These are phyloP conservation scores for Globisporangium emineosum DNA, from an alignment of 352 stramenopile genomes.

Conservation along the genomic window DNA sequence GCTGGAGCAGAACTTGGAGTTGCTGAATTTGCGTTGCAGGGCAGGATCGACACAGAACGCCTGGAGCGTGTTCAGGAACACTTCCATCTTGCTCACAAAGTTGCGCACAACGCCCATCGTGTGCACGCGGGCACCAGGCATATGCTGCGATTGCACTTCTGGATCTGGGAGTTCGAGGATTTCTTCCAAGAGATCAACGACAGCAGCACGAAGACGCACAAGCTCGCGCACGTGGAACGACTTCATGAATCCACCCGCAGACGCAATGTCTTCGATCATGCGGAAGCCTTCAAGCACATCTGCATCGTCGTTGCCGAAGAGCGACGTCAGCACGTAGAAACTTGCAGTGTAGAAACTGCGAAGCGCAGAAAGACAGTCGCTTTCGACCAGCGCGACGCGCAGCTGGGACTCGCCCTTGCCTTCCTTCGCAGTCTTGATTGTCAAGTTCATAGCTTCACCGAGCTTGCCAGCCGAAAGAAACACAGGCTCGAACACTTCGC, in stretches of 20 bases:
- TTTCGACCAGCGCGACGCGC: conserved; percentile 72
- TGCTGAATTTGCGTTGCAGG: conserved; percentile 67
- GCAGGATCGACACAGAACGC: conserved; percentile 64
- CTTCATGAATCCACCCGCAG: conserved; percentile 69
- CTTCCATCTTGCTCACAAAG: conserved; percentile 88
- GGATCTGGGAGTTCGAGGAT: conserved; percentile 82
- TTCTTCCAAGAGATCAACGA: conserved; percentile 75
- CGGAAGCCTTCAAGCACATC: conserved; percentile 80
- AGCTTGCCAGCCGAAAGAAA: conserved; percentile 85
- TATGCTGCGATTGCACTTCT: conserved; percentile 65
- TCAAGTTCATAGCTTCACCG: conserved; percentile 65
- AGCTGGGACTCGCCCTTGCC: conserved; percentile 80
- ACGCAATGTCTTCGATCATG: conserved; percentile 67
- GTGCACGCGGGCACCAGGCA: conserved; percentile 60
- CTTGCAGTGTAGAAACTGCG: conserved; percentile 83
- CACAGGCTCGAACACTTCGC: conserved; percentile 83
- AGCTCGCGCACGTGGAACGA: conserved; percentile 74
- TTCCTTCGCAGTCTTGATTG: conserved; percentile 70
- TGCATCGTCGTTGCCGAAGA: conserved; percentile 77
- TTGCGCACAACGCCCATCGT: conserved; percentile 83
- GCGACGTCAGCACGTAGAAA: conserved; percentile 64
- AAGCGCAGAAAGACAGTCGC: conserved; percentile 76
- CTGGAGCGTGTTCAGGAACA: conserved; percentile 61
- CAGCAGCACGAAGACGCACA: conserved; percentile 49
- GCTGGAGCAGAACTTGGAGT: conserved; percentile 73